Conservation (phyloP, 2,329 filamentous ascomycete species). For the Pestalotiopsis sp. region DNA sequence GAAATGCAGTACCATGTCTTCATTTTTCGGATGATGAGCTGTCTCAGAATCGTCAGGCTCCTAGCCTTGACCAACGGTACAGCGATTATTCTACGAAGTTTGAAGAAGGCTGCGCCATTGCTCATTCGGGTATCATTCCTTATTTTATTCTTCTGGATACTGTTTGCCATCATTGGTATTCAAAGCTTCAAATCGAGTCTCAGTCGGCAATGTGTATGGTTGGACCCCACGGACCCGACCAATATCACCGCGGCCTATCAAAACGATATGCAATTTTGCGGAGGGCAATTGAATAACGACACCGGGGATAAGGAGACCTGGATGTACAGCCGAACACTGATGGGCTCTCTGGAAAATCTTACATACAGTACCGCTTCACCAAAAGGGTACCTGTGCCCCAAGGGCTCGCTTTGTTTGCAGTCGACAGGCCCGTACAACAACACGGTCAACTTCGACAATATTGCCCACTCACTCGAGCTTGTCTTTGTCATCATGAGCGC, state of each 20-base stretch:
- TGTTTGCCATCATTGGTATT: slow-evolving; percentile 95
- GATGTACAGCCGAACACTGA: slow-evolving; percentile 49
- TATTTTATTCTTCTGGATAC: slow-evolving; percentile 94
- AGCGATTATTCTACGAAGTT: slow-evolving; percentile 88
- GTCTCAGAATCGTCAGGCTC: slow-evolving; percentile 88
- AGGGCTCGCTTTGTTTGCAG: slow-evolving; percentile 81
- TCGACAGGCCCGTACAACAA: slow-evolving; percentile 77
- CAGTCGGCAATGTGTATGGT: slow-evolving; percentile 77
- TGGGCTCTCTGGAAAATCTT: slow-evolving; percentile 48
- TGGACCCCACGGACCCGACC: slow-evolving; percentile 63
- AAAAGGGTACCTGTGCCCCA: slow-evolving; percentile 90
- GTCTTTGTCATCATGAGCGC: slow-evolving; percentile 99
- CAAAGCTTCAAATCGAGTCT: slow-evolving; percentile 93
- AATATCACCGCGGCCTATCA: slow-evolving; percentile 60
- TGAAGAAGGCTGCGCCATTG: slow-evolving; percentile 92
- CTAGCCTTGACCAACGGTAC: slow-evolving; percentile 92
- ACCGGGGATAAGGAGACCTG: slow-evolving; percentile 68
- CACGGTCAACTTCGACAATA: slow-evolving; percentile 95
- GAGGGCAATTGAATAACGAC: slow-evolving; percentile 71
- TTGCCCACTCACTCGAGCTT: slow-evolving; percentile 85
- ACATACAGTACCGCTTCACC: slow-evolving; percentile 51
- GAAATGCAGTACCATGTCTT: slow-evolving; percentile 76
- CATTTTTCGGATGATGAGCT: slow-evolving; percentile 95
- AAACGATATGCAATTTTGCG: slow-evolving; percentile 77
- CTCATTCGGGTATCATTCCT: slow-evolving; percentile 92